phyloP scores from a whole-genome alignment of 2,329 filamentous ascomycete species.

The Ophiognomonia clavigignenti-juglandacearum region DNA sequence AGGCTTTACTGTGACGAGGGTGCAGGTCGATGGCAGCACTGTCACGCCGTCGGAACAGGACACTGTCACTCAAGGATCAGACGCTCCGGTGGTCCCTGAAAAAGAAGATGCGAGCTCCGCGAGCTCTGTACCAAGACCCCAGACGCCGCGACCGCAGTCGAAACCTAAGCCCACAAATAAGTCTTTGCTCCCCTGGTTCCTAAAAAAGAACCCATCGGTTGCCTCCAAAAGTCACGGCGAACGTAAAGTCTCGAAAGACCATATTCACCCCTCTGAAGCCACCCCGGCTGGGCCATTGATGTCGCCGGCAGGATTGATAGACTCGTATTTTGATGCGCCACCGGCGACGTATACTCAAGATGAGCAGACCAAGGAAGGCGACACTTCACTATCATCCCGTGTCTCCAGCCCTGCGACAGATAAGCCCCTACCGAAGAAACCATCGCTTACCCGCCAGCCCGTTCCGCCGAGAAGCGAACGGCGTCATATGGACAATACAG shows the following conservation, averaged over 20 bases:
- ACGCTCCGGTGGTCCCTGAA: neutral
- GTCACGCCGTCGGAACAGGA: slow-evolving; percentile 11
- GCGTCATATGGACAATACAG: slow-evolving; percentile 16
- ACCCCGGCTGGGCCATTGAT: slow-evolving; percentile 9
- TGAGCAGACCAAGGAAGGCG: neutral
- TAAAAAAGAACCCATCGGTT: neutral
- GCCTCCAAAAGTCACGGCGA: neutral
- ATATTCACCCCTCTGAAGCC: slow-evolving; percentile 13
- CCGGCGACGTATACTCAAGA: neutral
- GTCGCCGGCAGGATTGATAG: slow-evolving; percentile 10
- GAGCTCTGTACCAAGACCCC: neutral
- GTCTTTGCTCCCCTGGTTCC: slow-evolving; percentile 11
- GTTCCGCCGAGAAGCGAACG: slow-evolving; percentile 12
- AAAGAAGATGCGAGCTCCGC: neutral
- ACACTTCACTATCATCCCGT: slow-evolving; percentile 1
- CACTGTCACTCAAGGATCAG: neutral
- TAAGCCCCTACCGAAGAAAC: slow-evolving; percentile 3
- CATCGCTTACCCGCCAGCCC: slow-evolving; percentile 1
- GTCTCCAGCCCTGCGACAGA: neutral
- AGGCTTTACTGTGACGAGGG: neutral
- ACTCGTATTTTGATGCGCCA: slow-evolving; percentile 13
- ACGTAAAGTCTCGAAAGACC: slow-evolving; percentile 6
- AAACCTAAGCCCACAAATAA: neutral
- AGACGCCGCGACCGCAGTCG: neutral
- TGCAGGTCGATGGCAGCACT: slow-evolving; percentile 14